Conservation (phyloP, 371 early-diverging fungal species). For the Apophysomyces sp. region DNA sequence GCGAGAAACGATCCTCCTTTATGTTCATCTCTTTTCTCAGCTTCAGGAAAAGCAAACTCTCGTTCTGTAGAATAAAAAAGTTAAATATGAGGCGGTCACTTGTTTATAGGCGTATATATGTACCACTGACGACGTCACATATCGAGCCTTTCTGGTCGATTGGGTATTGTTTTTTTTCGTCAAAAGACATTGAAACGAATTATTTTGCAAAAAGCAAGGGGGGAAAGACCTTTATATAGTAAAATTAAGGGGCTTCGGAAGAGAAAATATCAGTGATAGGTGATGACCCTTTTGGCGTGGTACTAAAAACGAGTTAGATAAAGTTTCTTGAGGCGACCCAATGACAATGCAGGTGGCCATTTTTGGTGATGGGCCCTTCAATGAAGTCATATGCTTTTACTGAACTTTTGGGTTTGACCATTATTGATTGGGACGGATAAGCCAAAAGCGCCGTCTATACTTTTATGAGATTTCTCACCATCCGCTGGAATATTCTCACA, state of each 20-base stretch:
- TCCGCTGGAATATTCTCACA: background rate
- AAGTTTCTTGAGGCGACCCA: background rate
- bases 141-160: background rate
- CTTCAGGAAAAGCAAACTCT: background rate
- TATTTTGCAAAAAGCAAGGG: background rate
- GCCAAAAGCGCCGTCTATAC: background rate
- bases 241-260: background rate
- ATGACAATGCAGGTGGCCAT: background rate
- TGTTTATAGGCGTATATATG: background rate
- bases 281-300: background rate
- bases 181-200: background rate
- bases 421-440: background rate
- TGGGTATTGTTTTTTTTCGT: background rate
- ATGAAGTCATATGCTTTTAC: background rate
- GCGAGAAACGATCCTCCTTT: conserved; percentile 41
- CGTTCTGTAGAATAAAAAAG: background rate
- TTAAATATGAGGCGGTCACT: background rate
- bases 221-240: background rate
- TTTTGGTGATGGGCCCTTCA: background rate
- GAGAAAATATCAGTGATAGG: background rate
- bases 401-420: background rate
- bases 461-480: background rate
- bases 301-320: background rate
- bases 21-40: conserved; percentile 15
- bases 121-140: background rate